These are phyloP conservation scores for Bipolaris zeicola DNA, from an alignment of 2,329 filamentous ascomycete species.

Conservation along the genomic window DNA sequence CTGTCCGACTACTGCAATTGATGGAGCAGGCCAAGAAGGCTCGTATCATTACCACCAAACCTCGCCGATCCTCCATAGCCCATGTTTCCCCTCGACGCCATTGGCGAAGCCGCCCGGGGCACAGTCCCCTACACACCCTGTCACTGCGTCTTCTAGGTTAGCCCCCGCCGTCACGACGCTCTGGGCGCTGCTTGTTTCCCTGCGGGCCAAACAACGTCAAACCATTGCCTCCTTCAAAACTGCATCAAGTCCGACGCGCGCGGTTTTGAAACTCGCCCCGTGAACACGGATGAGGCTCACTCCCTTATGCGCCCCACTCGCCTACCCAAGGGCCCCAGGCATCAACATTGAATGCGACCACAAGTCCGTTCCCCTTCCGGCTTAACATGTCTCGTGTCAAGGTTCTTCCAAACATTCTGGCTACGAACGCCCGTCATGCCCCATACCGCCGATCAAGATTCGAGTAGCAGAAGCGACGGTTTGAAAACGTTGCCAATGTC, in stretches of 20 bases:
- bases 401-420: constrained; percentile 48
- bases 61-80: neutral
- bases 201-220: constrained; percentile 46
- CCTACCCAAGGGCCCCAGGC: constrained; percentile 28
- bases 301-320: constrained; percentile 38
- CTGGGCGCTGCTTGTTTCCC: constrained; percentile 46
- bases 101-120: constrained; percentile 18
- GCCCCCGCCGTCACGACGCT: constrained; percentile 43
- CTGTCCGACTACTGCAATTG: neutral
- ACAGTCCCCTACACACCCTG: constrained; percentile 39
- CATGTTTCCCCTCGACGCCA: neutral
- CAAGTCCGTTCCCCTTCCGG: constrained; percentile 38
- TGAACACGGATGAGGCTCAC: constrained; percentile 34
- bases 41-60: too few relatives aligned
- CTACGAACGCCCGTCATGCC: constrained; percentile 35
- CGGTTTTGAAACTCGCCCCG: constrained; percentile 50
- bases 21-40: neutral
- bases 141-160: constrained; percentile 39
- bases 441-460: constrained; percentile 45
- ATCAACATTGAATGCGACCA: constrained; percentile 36
- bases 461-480: constrained; percentile 45
- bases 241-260: constrained; percentile 46
- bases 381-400: constrained; percentile 46
- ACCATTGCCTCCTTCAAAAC: constrained; percentile 45
- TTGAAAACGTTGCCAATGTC: constrained; percentile 52